Percentiles rank a stretch among this genome's conserved stretches.
These are phyloP conservation scores for Delonix regia DNA, from an alignment of 306 rosid genomes.

Conservation along the genomic window DNA sequence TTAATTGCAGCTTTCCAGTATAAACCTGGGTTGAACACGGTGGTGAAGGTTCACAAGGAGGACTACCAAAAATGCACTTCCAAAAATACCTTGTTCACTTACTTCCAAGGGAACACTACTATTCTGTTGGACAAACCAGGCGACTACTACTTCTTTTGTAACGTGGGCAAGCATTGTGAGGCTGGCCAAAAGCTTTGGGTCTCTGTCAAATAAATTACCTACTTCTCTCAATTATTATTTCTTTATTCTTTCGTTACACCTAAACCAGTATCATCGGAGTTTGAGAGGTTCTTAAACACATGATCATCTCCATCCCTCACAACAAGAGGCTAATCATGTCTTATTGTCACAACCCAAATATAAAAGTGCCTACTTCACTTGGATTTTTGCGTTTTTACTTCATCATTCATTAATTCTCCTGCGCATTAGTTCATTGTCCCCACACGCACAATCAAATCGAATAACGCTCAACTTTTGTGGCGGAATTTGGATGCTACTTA, in stretches of 20 bases:
- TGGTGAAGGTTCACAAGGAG: conserved; percentile 43
- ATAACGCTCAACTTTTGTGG: neutral
- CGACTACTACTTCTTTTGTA: conserved; percentile 55
- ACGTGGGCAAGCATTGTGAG: conserved; percentile 78
- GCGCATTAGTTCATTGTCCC: too few species aligned
- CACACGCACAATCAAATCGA: neutral
- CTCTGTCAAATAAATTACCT: conserved; percentile 6
- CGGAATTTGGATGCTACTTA: neutral
- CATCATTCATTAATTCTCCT: too few species aligned
- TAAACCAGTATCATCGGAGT: too few species aligned
- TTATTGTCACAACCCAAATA: too few species aligned
- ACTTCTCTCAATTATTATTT: too few species aligned
- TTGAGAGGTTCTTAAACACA: too few species aligned
- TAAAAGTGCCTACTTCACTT: too few species aligned
- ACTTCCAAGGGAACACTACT: conserved; percentile 48
- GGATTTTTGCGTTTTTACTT: too few species aligned
- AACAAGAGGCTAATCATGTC: too few species aligned
- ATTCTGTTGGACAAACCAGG: conserved; percentile 48
- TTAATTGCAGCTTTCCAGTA: conserved; percentile 63
- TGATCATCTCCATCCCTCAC: too few species aligned
- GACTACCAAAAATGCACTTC: conserved; percentile 50
- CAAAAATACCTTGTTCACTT: conserved; percentile 30
- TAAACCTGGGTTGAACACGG: conserved; percentile 49
- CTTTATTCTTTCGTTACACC: too few species aligned
- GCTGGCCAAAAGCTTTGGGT: conserved; percentile 67